Percentiles rank a stretch among this genome's conserved stretches.
These are phyloP conservation scores for Taphrina confusa DNA, from an alignment of 1,139 yeast genomes.

Conservation along the genomic window DNA sequence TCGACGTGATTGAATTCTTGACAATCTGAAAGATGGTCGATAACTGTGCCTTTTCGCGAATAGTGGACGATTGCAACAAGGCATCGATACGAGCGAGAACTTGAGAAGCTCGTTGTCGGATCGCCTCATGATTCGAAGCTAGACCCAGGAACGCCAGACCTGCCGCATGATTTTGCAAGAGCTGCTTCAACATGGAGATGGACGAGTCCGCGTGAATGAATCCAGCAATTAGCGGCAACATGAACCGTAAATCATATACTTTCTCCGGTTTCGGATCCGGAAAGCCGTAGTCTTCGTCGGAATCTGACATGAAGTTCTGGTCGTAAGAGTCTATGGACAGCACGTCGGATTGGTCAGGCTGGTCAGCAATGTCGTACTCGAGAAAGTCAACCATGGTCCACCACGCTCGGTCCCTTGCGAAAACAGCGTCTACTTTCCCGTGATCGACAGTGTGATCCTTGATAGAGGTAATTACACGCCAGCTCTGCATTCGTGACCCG, in stretches of 20 bases:
- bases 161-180: conserved; percentile 30
- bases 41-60: conserved; percentile 35
- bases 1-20: conserved; percentile 6
- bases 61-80: conserved; percentile 5
- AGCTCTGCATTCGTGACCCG: conserved; percentile 17
- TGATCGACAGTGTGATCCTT: background rate
- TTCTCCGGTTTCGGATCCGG: background rate
- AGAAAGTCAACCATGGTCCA: conserved; percentile 4
- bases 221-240: conserved; percentile 37
- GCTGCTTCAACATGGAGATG: conserved; percentile 14
- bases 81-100: conserved; percentile 27
- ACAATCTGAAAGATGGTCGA: conserved; percentile 27
- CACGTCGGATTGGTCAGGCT: background rate
- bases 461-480: conserved; percentile 16
- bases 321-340: too few relatives aligned
- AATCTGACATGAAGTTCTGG: too few relatives aligned
- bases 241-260: conserved; percentile 39
- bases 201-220: conserved; percentile 27
- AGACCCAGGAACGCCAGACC: conserved; percentile 35
- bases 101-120: conserved; percentile 20
- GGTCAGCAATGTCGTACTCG: conserved; percentile 2
- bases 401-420: conserved; percentile 4
- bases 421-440: background rate
- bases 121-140: conserved; percentile 26
- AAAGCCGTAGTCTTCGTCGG: background rate